Evolutionary conservation across 2,329 filamentous ascomycete species (phyloP).

Genomic region (Colletotrichum tanaceti): DNA sequence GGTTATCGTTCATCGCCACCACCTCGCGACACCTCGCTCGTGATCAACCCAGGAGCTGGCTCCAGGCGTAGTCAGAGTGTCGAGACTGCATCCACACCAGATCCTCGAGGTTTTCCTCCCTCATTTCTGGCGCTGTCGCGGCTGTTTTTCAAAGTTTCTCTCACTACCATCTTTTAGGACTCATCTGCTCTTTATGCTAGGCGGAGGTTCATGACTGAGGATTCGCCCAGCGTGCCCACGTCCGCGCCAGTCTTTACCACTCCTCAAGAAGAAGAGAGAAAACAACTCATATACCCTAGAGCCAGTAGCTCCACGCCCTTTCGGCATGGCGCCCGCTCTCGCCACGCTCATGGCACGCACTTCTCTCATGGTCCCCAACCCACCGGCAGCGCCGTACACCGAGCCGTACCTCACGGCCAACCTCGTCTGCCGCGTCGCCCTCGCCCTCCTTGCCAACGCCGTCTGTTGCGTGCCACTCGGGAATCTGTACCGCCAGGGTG

Average conservation of each 20-base stretch:
- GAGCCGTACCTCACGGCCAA: conserved; percentile 55
- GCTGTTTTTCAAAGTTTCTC: not conserved
- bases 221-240: too few species aligned
- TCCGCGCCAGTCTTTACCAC: not conserved
- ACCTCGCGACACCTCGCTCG: too few species aligned
- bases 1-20: not conserved
- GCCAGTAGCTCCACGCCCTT: not conserved
- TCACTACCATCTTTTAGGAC: not conserved
- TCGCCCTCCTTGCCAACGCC: conserved; percentile 59
- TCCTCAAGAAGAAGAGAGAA: not conserved
- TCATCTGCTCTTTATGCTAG: not conserved
- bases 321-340: conserved; percentile 14
- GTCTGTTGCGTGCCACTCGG: conserved; percentile 63
- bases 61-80: not conserved
- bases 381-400: conserved; percentile 33
- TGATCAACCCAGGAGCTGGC: not conserved
- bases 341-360: not conserved
- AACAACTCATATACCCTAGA: too few species aligned
- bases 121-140: not conserved
- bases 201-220: too few species aligned
- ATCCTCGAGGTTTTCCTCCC: not conserved
- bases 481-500: conserved; percentile 63
- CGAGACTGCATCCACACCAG: too few species aligned
- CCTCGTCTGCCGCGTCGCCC: conserved; percentile 60
- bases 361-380: conserved; percentile 11